Conservation (phyloP, 1,139 yeast genomes). For the Insectozyma bohioensis region DNA sequence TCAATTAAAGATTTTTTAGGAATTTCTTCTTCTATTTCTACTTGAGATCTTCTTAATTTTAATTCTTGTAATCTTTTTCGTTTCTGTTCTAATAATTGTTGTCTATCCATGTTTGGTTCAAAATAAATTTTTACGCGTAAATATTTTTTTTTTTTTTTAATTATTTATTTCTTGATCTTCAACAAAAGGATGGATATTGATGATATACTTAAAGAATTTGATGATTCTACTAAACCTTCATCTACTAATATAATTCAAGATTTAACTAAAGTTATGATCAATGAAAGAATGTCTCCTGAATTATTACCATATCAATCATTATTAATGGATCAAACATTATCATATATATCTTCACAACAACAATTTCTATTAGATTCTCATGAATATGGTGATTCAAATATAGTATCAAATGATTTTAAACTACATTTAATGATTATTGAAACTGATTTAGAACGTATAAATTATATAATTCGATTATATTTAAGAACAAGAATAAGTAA, state of each 20-base stretch:
- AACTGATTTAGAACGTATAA: slow-evolving; percentile 85
- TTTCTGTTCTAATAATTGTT: slow-evolving; percentile 40
- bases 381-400: slow-evolving; percentile 46
- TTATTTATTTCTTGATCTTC: slow-evolving; percentile 2
- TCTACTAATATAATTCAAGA: slow-evolving; percentile 31
- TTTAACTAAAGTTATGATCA: slow-evolving; percentile 70
- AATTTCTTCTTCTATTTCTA: slow-evolving; percentile 1
- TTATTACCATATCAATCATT: slow-evolving; percentile 67
- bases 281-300: slow-evolving; percentile 85
- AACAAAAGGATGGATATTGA: slow-evolving; percentile 51
- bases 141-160: slow-evolving; percentile 5
- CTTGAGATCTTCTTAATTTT: slow-evolving; percentile 26
- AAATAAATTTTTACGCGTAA: too few relatives aligned
- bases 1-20: slow-evolving; percentile 11
- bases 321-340: slow-evolving; percentile 57
- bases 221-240: slow-evolving; percentile 22
- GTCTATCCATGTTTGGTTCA: slow-evolving; percentile 42
- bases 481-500: slow-evolving; percentile 74
- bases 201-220: slow-evolving; percentile 68
- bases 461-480: slow-evolving; percentile 75
- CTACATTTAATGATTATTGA: slow-evolving; percentile 81
- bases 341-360: slow-evolving; percentile 64
- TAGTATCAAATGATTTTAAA: slow-evolving; percentile 63
- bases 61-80: slow-evolving; percentile 43
- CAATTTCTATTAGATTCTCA: slow-evolving; percentile 67